Base-by-base conservation (phyloP, 1,284 basidiomycete genomes). In the Coniophora puteana region DNA sequence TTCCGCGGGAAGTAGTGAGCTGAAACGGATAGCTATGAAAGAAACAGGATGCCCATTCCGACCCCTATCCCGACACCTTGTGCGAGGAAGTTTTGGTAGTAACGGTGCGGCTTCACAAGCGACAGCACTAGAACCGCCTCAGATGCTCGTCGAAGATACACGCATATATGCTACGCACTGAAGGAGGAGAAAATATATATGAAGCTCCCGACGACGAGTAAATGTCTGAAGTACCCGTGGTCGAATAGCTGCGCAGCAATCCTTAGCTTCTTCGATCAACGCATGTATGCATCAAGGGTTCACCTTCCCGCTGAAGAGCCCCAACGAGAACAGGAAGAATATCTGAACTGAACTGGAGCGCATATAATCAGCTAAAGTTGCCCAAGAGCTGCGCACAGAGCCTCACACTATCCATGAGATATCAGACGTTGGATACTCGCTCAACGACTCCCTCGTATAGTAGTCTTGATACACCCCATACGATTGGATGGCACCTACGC, bases 401-500 rank as follows among this genome's bases (percentile, higher is more conserved):
- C 24, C 23, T 8, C 27, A n/a, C 23, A 23, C 63, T 16, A 65
- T 63, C 61, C 62, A 65, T 20, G 60, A 57, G 23, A 51, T 43
- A n/a, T 50, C 41, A 8, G 47, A 47, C 3, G 51, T 47, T 17
- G 53, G 41, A 33, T 52, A 46, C 18, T 57, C 47, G 11, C 40
- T 46, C 20, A 54, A 34, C 5, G 43, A 50, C 17, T 51, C 28
- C 34, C 57, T 39, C 38, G 58, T 50, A 47, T 58, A 51, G 51
- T 59, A 51, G 50, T 62, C 62, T 57, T 66, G 59, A 29, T 61
- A 65, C 3, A 62, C 63, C 10, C 61, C 63, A 25, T 59, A 65
- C 5, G 61, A 52, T 28, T 52, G 48, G 36, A 52, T 48, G 14
- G 52, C 47, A 38, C 42, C 56, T 47, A 46, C 52, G 20, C 21